Percentiles rank a stretch among this genome's conserved stretches.
These are phyloP conservation scores for Phaeosphaeria sp. DNA, from an alignment of 2,329 filamentous ascomycete genomes.

Conservation along the genomic window DNA sequence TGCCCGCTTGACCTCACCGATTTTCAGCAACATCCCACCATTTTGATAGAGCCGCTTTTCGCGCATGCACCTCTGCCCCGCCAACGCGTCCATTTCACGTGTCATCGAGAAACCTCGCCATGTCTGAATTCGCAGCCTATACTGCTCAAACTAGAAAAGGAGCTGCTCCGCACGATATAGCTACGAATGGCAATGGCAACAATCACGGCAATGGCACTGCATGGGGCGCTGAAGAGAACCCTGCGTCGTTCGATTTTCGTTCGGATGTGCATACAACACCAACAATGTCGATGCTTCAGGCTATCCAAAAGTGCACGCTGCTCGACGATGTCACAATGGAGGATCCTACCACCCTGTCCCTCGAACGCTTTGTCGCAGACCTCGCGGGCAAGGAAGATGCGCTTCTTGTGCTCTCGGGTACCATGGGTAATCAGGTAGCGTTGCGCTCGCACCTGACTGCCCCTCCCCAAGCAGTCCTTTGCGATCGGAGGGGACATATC, in stretches of 20 bases:
- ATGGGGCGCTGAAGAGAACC: conserved; percentile 53
- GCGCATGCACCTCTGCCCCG: conserved; percentile 14
- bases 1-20: conserved; percentile 36
- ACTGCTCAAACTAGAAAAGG: conserved; percentile 35
- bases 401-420: conserved; percentile 85
- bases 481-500: conserved; percentile 81
- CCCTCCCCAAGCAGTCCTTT: conserved; percentile 81
- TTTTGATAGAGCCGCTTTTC: conserved; percentile 9
- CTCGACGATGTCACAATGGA: conserved; percentile 85
- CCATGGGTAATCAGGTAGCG: conserved; percentile 92
- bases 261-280: conserved; percentile 52
- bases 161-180: background rate
- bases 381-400: conserved; percentile 78
- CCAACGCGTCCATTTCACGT: conserved; percentile 20
- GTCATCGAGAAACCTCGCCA: conserved; percentile 23
- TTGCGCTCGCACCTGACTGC: conserved; percentile 78
- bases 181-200: conserved; percentile 28
- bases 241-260: conserved; percentile 63
- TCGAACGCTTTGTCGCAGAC: conserved; percentile 76
- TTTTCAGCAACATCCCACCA: conserved; percentile 21
- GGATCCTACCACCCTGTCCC: conserved; percentile 76
- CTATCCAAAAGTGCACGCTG: conserved; percentile 76
- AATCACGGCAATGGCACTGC: conserved; percentile 34
- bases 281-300: conserved; percentile 74
- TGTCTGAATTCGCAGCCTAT: conserved; percentile 42